A percentile compares a stretch with the other conserved stretches of the same genome.
Evolutionary conservation across 2,329 filamentous ascomycete species (phyloP).

Genomic region (Ceratocystis papillata): DNA sequence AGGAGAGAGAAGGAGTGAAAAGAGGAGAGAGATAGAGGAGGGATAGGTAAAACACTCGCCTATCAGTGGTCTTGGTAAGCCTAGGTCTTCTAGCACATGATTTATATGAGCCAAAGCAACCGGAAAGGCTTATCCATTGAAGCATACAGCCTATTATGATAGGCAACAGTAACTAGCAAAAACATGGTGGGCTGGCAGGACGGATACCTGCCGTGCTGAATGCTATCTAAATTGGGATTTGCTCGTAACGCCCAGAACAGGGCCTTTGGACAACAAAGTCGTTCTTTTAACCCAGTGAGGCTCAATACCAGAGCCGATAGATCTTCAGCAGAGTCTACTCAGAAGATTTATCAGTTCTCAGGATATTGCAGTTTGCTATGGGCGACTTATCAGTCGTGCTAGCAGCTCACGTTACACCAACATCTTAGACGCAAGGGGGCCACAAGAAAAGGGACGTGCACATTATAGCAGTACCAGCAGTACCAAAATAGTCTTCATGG

Average conservation of each 20-base stretch:
- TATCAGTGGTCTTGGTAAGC: background rate
- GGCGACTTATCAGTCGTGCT: background rate
- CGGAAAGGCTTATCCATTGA: background rate
- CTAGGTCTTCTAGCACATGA: background rate
- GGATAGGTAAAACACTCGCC: background rate
- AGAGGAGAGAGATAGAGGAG: no score
- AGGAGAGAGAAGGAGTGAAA: no score
- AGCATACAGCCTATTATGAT: no score
- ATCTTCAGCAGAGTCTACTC: background rate
- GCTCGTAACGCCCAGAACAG: background rate
- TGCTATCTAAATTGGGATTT: background rate
- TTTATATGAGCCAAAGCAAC: background rate
- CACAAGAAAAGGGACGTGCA: background rate
- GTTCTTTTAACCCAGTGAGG: background rate
- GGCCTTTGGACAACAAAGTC: background rate
- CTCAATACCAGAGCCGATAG: background rate
- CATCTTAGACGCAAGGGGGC: background rate
- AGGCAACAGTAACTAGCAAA: background rate
- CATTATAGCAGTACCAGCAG: background rate
- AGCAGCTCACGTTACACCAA: background rate
- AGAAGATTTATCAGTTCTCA: background rate
- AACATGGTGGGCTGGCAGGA: background rate
- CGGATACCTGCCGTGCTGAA: background rate
- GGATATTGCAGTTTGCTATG: background rate
- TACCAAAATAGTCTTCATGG: background rate